Base-by-base conservation (phyloP, 768 basidiomycete genomes). In the Glaciozyma martinii region DNA sequence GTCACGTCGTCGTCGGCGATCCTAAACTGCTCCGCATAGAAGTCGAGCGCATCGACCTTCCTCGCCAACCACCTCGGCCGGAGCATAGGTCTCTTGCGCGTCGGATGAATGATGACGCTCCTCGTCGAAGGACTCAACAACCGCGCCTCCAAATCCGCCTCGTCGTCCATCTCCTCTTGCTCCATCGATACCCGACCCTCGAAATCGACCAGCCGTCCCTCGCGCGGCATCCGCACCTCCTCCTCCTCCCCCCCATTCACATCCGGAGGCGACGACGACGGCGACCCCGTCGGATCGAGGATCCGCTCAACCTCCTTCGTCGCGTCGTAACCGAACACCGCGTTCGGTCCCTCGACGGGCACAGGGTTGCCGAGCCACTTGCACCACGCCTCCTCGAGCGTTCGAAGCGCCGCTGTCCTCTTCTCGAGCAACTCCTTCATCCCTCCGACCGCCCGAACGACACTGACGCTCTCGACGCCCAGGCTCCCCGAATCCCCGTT, bases 291-390 rank as follows among this genome's bases (percentile, higher is more conserved):
- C 74, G 49, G 49, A 74, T 29, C 68, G 25, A 59, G 16, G 57
- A 69, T 74, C 66, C 56, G 61, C 33, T 63, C 71, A 59, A 47
- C 71, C 85, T 85, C 30, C 75, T 79, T 19, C 16, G 75, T 66
- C 29, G 86, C 86, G 72, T 90, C 86, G 72, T 91, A 90, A 33
- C 85, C 84, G 72, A 87, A 86, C 55, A 91, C 84, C 0, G 84
- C 82, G 67, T 59, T 59, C 44, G 62, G 62, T 3, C 70, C 70
- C 30, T 71, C 70, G 33, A 43, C 47, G 18, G 60, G 56, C 0
- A 89, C 91, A 0, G 94, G 94, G 74, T 98, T 98, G 3, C 94
- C 94, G 12, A 98, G 88, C 74, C 91, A 98, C 55, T 83, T 81
- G 23, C 86, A 84, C 94, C 94, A 98, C 10, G 87, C 88, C 5